Evolutionary conservation across 441 rosid species (phyloP).

Genomic region (Bocquillonia castaneifolia): DNA sequence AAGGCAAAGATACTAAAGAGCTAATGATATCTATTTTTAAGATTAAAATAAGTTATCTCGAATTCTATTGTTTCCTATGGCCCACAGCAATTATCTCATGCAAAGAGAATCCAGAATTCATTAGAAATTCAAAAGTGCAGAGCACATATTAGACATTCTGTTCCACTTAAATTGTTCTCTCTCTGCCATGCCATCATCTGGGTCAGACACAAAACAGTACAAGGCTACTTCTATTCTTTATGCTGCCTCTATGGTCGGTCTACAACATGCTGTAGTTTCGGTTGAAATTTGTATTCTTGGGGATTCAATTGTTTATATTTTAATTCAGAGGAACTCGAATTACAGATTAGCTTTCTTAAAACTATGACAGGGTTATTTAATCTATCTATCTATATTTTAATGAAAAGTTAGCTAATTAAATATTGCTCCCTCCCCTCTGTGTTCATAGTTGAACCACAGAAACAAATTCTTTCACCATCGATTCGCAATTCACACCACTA

Average conservation of each 20-base stretch:
- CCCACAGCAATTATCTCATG: constrained; percentile 9
- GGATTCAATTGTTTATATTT: not conserved
- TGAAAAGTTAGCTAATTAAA: not conserved
- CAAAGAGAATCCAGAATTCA: not conserved
- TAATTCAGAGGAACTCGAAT: not conserved
- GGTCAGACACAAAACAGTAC: not conserved
- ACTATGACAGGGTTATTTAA: not conserved
- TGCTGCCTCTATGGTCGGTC: not conserved
- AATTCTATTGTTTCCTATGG: not conserved
- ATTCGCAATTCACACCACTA: not conserved
- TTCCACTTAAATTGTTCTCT: constrained; percentile 3
- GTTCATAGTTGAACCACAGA: not conserved
- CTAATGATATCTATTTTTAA: not conserved
- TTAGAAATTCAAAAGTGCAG: constrained; percentile 3
- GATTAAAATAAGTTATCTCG: not conserved
- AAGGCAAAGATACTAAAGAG: not conserved
- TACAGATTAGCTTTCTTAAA: not conserved
- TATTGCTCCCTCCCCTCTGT: not conserved
- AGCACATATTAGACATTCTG: not conserved
- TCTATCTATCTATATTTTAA: not conserved
- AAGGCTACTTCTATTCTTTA: not conserved
- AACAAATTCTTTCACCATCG: not conserved
- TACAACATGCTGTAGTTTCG: not conserved
- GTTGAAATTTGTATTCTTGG: not conserved
- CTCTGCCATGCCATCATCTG: not conserved